Percentiles rank a stretch among this genome's conserved stretches.
These are phyloP conservation scores for Penicillium maclennaniae DNA, from an alignment of 495 filamentous ascomycete species.

Conservation along the genomic window DNA sequence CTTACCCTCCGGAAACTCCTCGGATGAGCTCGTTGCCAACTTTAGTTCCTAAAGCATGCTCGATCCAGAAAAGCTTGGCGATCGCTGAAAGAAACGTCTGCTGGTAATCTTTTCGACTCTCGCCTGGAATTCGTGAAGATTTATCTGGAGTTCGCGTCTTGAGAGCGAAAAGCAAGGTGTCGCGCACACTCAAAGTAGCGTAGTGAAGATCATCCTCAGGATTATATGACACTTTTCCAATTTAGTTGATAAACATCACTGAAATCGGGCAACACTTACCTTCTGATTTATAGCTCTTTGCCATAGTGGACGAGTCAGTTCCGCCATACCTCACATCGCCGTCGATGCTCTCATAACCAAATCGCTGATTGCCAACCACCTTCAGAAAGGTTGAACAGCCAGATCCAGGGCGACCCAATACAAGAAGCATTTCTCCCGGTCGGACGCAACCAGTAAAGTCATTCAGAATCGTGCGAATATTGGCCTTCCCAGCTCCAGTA, in stretches of 20 bases:
- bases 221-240: slow-evolving; percentile 51
- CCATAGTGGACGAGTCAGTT: slow-evolving; percentile 55
- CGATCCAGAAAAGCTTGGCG: slow-evolving; percentile 74
- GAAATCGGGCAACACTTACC: slow-evolving; percentile 16
- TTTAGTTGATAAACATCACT: neutral
- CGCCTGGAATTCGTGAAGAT: slow-evolving; percentile 53
- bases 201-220: slow-evolving; percentile 77
- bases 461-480: slow-evolving; percentile 60
- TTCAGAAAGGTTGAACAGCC: slow-evolving; percentile 74
- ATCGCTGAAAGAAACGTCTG: slow-evolving; percentile 65
- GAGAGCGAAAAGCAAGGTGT: slow-evolving; percentile 69
- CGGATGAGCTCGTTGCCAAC: slow-evolving; percentile 64
- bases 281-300: slow-evolving; percentile 62
- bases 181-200: slow-evolving; percentile 64
- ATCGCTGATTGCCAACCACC: slow-evolving; percentile 61
- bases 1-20: slow-evolving; percentile 61
- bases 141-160: slow-evolving; percentile 65
- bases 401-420: slow-evolving; percentile 67
- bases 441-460: slow-evolving; percentile 54
- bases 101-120: slow-evolving; percentile 59
- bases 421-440: slow-evolving; percentile 53
- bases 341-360: slow-evolving; percentile 57
- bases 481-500: slow-evolving; percentile 41
- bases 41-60: slow-evolving; percentile 63
- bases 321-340: slow-evolving; percentile 66